Base-by-base conservation (phyloP, 2,329 filamentous ascomycete genomes). In the Claviceps africana region DNA sequence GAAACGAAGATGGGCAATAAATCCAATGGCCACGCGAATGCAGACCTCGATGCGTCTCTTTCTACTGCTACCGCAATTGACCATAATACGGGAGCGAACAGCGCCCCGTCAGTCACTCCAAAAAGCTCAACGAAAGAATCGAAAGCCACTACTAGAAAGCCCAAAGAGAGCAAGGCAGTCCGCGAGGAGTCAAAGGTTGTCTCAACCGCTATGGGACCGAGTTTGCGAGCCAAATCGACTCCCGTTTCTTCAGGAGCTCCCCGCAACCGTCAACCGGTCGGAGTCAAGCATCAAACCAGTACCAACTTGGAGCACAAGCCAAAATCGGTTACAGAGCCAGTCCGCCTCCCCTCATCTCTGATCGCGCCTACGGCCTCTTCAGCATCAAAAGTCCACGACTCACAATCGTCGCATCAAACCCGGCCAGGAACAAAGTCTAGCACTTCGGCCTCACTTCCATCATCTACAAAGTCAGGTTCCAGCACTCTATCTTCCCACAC, bases 281-380 rank as follows among this genome's bases (percentile, higher is more conserved):
- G 73, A 47, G 57, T 65, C 2, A 67, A 69, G 21, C 61, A 70
- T 28, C 62, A 61, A 25, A 55, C 62, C n/a, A 65, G 67, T 30
- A 63, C 69, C 7, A 76, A 76, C 55, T 68, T 72, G 30, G 83
- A 82, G 61, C 77, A 79, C 9, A 83, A 81, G 62, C 68, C 75
- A 42, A 82, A 80, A 65, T 87, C 85, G 11, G 82, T 82, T 2
- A 88, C 85, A 2, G 78, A 81, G 52, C 83, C 84, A 10, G 71
- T 82, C 50, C 79, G 78, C 53, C 70, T 88, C 1, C 81, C 85
- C 9, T 72, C 83, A 10, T 82, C 83, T 53, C 70, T 88, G 31
- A 84, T 75, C 25, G 81, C 83, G 6, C 84, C 82, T 33, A 89
- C 85, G 3, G 78, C 84, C 25, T 75, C 85, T 0, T 88, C 81